These are phyloP conservation scores for Eremochloa ophiuroides DNA, from an alignment of 176 grass and related monocot genomes.

Conservation along the genomic window DNA sequence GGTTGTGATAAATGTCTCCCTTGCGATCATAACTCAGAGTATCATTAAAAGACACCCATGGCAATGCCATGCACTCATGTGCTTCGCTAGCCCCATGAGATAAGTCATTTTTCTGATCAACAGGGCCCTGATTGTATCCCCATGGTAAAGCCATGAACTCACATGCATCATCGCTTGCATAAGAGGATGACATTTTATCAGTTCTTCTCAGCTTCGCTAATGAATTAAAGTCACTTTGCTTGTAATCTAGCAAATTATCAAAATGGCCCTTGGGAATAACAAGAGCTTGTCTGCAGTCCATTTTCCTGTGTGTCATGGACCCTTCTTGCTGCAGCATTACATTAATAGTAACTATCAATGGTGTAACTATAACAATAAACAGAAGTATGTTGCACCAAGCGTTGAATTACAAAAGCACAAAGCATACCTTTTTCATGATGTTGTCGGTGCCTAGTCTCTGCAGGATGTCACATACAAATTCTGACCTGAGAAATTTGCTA, in stretches of 20 bases:
- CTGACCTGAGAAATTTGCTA: conserved; percentile 54
- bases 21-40: conserved; percentile 22
- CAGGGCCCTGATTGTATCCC: conserved; percentile 9
- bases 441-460: conserved; percentile 44
- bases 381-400: conserved; percentile 5
- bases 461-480: conserved; percentile 49
- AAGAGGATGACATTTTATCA: conserved; percentile 7
- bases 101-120: conserved; percentile 22
- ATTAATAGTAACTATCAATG: conserved; percentile 25
- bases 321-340: conserved; percentile 30
- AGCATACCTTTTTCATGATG: conserved; percentile 37
- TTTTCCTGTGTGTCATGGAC: neutral
- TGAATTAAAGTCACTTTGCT: neutral
- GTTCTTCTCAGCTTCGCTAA: conserved; percentile 1
- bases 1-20: conserved; percentile 17
- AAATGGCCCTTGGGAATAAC: too few relatives aligned
- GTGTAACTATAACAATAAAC: conserved; percentile 13
- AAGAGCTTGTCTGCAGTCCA: conserved; percentile 5
- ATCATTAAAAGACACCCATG: conserved; percentile 24
- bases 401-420: conserved; percentile 10
- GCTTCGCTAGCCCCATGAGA: conserved; percentile 15
- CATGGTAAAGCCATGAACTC: conserved; percentile 36
- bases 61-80: conserved; percentile 34
- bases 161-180: neutral
- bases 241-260: conserved; percentile 29